Conservation (phyloP, 306 rosid genomes). For the Sechiopsis laciniata region DNA sequence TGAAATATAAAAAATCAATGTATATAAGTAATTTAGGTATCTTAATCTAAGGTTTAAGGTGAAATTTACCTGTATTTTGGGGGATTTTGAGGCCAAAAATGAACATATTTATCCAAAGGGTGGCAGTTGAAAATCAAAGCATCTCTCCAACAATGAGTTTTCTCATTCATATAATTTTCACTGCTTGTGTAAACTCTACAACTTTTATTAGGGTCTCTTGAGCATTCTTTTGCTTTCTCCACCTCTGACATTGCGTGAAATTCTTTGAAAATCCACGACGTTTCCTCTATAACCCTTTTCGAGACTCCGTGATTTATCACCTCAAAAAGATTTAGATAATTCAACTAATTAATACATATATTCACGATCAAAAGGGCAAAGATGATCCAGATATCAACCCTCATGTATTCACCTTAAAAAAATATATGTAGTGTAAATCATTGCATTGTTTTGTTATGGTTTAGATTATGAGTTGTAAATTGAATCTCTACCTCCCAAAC, state of each 20-base stretch:
- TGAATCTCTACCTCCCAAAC: not conserved
- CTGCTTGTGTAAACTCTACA: constrained; percentile 60
- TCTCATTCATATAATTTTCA: constrained; percentile 37
- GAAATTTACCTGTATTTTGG: constrained; percentile 26
- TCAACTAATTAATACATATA: too few species aligned
- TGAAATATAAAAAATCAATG: too few species aligned
- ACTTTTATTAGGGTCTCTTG: constrained; percentile 43
- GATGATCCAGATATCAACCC: too few species aligned
- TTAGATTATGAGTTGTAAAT: not conserved
- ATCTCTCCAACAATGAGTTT: constrained; percentile 61
- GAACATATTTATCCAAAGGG: constrained; percentile 38
- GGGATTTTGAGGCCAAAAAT: constrained; percentile 72
- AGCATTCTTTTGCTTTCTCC: constrained; percentile 55
- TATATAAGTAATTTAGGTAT: too few species aligned
- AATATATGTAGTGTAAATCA: too few species aligned
- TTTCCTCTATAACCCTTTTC: constrained; percentile 33
- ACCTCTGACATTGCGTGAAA: constrained; percentile 52
- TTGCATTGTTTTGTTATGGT: too few species aligned
- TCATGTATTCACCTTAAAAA: too few species aligned
- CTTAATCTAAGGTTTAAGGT: too few species aligned
- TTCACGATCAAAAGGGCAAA: too few species aligned
- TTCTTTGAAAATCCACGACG: constrained; percentile 41
- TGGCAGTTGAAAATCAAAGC: constrained; percentile 53
- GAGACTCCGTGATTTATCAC: constrained; percentile 69
- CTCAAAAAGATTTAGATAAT: constrained; percentile 19